A percentile compares a stretch with the other conserved stretches of the same genome.
These are phyloP conservation scores for Eleusine coracana DNA, from an alignment of 176 grass and related monocot genomes.

Conservation along the genomic window DNA sequence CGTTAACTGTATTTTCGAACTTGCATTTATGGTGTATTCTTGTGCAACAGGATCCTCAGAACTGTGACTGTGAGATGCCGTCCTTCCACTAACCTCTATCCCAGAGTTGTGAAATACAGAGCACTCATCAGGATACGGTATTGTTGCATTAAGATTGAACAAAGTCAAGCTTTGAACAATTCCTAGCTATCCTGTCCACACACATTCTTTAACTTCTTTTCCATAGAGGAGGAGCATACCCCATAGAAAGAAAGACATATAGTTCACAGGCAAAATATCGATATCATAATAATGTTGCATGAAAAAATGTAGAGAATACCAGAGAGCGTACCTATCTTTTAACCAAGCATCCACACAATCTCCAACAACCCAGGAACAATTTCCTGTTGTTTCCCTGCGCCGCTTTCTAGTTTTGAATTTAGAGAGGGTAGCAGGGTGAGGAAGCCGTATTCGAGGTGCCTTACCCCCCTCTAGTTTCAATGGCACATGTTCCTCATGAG, in stretches of 20 bases:
- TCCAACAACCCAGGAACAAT: conserved; percentile 72
- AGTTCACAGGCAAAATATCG: background rate
- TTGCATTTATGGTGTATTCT: too few species aligned
- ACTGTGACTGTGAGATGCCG: background rate
- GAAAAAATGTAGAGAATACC: conserved; percentile 18
- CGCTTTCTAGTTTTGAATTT: conserved; percentile 91
- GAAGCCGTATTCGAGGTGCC: conserved; percentile 69
- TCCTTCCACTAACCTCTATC: background rate
- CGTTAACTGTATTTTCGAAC: too few species aligned
- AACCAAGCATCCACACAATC: conserved; percentile 86
- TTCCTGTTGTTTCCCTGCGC: conserved; percentile 66
- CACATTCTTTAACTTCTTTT: background rate
- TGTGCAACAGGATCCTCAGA: too few species aligned
- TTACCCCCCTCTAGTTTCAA: conserved; percentile 60
- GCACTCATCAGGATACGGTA: background rate
- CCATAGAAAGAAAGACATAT: background rate
- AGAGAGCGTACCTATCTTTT: conserved; percentile 68
- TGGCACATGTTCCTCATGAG: conserved; percentile 64
- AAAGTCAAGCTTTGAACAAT: background rate
- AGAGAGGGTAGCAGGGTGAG: conserved; percentile 54
- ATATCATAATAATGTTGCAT: background rate
- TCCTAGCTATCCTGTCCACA: background rate
- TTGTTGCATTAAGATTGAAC: background rate
- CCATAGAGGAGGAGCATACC: background rate
- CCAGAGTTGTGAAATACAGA: conserved; percentile 15